Evolutionary conservation across 2,329 filamentous ascomycete species (phyloP).

Genomic region (Aspergillus sp.): DNA sequence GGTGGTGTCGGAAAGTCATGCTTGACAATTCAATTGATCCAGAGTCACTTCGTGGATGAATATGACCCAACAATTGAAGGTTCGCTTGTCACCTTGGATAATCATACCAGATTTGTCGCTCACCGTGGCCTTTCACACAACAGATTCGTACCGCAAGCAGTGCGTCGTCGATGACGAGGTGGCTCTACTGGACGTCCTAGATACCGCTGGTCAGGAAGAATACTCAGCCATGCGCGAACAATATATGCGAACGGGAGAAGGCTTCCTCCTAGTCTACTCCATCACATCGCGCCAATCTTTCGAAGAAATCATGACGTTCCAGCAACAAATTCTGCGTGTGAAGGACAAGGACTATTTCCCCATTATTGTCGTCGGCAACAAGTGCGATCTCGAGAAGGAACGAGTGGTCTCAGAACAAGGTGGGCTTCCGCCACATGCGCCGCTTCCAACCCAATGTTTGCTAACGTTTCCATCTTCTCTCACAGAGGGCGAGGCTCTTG

Average conservation of each 20-base stretch:
- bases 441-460: neutral
- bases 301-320: constrained; percentile 97
- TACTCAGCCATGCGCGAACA: constrained; percentile 99
- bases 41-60: constrained; percentile 98
- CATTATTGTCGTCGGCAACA: constrained; percentile 98
- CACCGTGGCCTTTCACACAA: constrained; percentile 10
- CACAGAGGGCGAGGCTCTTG: constrained; percentile 84
- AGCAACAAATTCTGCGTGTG: constrained; percentile 96
- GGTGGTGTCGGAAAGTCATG: constrained; percentile 99
- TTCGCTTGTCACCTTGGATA: constrained; percentile 29
- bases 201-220: constrained; percentile 97
- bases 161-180: constrained; percentile 98
- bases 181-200: constrained; percentile 93
- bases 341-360: constrained; percentile 99
- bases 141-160: constrained; percentile 99
- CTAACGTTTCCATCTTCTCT: constrained; percentile 11
- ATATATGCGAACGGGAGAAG: constrained; percentile 99
- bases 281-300: constrained; percentile 97
- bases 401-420: constrained; percentile 89
- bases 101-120: constrained; percentile 18
- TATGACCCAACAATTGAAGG: constrained; percentile 99
- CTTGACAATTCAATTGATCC: constrained; percentile 93
- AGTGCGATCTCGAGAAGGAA: constrained; percentile 95
- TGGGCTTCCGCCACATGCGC: constrained; percentile 45
- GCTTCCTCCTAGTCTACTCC: constrained; percentile 95